Evolutionary conservation across 1,139 yeast genomes (phyloP).

Genomic region (Protomyces inouyei): DNA sequence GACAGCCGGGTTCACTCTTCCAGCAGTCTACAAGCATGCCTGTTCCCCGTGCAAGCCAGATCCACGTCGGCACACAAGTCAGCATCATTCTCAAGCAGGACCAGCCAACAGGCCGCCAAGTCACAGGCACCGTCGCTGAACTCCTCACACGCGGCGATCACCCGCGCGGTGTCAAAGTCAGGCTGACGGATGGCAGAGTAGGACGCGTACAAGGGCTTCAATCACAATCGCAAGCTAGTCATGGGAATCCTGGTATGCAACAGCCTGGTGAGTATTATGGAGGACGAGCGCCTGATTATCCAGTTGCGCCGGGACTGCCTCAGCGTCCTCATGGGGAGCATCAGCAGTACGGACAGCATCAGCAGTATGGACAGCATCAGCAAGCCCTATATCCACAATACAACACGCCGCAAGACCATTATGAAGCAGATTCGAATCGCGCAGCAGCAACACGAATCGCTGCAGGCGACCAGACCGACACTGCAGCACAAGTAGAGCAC

Average conservation of each 20-base stretch:
- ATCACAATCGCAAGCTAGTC: not conserved
- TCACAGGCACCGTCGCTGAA: conserved; percentile 6
- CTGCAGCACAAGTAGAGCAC: conserved; percentile 11
- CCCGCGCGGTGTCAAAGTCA: conserved; percentile 21
- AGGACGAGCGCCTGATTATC: not conserved
- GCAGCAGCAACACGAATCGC: not conserved
- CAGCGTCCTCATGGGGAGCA: not conserved
- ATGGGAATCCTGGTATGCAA: not conserved
- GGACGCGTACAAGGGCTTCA: conserved; percentile 21
- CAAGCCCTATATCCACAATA: not conserved
- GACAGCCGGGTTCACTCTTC: not conserved
- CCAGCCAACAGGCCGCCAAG: conserved; percentile 20
- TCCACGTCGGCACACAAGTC: conserved; percentile 10
- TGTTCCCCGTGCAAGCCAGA: not conserved
- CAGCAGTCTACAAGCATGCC: not conserved
- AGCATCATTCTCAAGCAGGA: conserved; percentile 13
- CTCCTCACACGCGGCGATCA: conserved; percentile 20
- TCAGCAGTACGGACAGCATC: not conserved
- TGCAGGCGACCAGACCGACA: not conserved
- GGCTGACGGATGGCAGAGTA: conserved; percentile 14
- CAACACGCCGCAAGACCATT: not conserved
- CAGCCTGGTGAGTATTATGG: not conserved
- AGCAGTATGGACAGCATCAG: not conserved
- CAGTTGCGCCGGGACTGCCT: not conserved
- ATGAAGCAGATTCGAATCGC: not conserved